Evolutionary conservation across 495 filamentous ascomycete species (phyloP), one percentile per base, ranked within the genome.

Genomic region (Neurospora intermedia): DNA sequence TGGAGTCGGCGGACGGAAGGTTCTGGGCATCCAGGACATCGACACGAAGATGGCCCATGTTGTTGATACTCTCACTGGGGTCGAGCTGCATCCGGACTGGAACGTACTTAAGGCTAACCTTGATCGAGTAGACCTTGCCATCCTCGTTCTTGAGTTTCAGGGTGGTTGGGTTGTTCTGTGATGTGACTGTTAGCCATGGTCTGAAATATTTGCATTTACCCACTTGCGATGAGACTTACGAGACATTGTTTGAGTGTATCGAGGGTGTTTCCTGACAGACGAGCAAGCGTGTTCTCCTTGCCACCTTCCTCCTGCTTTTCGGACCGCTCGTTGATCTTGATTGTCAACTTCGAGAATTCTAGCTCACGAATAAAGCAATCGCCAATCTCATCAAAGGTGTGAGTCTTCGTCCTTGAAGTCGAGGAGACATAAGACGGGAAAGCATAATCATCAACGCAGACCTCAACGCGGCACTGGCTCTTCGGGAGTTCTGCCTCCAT

Each of bases 341-440:
- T 85, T 2, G 94, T 97, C 74, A 99, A 88, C 79, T 91, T 91
- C 2, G 96, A 99, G 75, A 97, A 93, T 66, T 99, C 96, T 20
- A 99, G 88, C 78, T 99, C 96, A 70, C 96, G 93, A 43, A 99
- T 93, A 78, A 99, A 94, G 35, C 94, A 94, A 82, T 99, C 96
- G 38, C 96, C 94, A 73, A 93, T 92, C 83, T 98, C 96, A 73
- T 94, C 89, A 77, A 97, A 92, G 46, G 87, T 91, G 73, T 87
- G 85, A 3, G 86, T 82, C 73, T 86, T 90, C 7, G 85, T 84
- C 75, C 86, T 90, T 40, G 94, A 88, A 72, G 90, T 93, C 10
- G 90, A 87, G 16, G 93, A 94, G n/a, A 85, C 84, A 78, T 96
- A 98, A 3, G 94, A 90, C 2, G 96, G 92, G 86, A 95, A 98